A percentile compares a stretch with the other conserved stretches of the same genome.
phyloP scores from a whole-genome alignment of 345 rosid species.

The Barbarea vulgaris region DNA sequence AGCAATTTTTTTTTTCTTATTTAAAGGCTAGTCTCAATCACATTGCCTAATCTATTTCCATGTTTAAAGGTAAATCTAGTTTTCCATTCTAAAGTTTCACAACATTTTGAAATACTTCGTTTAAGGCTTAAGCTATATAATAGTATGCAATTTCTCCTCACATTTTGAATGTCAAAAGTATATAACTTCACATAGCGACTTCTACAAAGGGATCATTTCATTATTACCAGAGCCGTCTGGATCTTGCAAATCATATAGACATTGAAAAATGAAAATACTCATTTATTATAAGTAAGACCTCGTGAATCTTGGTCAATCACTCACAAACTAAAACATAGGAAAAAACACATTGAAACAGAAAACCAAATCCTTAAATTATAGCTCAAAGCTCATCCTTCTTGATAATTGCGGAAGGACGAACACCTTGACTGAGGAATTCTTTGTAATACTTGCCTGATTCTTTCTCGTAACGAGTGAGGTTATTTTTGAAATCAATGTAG shows the following conservation, averaged over 20 bases:
- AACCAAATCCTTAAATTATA: background rate
- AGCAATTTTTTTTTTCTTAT: background rate
- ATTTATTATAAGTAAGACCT: background rate
- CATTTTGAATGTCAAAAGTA: background rate
- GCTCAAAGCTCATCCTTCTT: slow-evolving; percentile 27
- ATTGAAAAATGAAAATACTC: background rate
- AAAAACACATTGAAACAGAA: background rate
- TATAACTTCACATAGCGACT: background rate
- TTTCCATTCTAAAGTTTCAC: background rate
- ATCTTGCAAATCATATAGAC: slow-evolving; percentile 3
- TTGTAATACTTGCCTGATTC: slow-evolving; percentile 42
- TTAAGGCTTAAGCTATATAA: background rate
- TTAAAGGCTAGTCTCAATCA: background rate
- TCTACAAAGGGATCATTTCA: background rate
- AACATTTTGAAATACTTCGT: background rate
- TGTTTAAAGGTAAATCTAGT: background rate
- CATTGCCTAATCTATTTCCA: background rate
- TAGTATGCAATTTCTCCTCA: background rate
- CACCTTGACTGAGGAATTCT: slow-evolving; percentile 38
- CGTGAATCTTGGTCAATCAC: background rate
- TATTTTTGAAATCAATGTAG: slow-evolving; percentile 44
- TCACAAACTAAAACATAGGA: background rate
- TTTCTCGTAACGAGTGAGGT: slow-evolving; percentile 48
- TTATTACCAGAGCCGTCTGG: background rate
- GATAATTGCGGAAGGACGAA: slow-evolving; percentile 8